Base-by-base conservation (phyloP, 345 rosid species). In the Murraya paniculata region DNA sequence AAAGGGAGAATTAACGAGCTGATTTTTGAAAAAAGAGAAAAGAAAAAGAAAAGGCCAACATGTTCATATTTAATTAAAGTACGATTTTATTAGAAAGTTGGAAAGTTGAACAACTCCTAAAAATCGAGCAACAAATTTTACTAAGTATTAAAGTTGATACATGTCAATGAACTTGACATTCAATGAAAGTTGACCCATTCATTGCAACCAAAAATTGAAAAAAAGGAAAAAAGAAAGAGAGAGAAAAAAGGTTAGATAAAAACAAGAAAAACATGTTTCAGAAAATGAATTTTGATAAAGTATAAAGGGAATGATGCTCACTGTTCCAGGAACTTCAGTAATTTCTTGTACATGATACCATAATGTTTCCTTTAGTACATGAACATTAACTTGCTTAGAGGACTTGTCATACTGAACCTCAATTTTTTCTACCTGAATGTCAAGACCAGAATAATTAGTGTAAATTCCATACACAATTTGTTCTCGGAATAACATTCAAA, bases 371-470 rank as follows among this genome's bases (percentile, higher is more conserved):
- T 93, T 93, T 64, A 95, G 87, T 39, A 77, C 78, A 85, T 93
- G 98, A 76, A 92, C 98, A 74, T 93, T 97, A 65, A 95, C 97
- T 93, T 90, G 99, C 85, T 93, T 95, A 53, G 97, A 90, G 70
- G 94, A 88, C 82, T 87, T 92, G 83, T 93, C 98, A 82, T 90
- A 92, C 70, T 85, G 83, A 48, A 91, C 95, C 69, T 92, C 97
- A 75, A 90, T 89, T 84, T 93, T 95, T 73, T 84, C 86, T 71
- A 92, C 94, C 99, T 95, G 88, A 59, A 81, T 74, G 36, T 10
- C 8, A 69, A 24, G 9, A 33, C 74, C 19, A 55, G 57, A 56
- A 45, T 41, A 4, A 59, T 58, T 21, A 39, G 67, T 57, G 66
- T 62, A 78, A 61, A 70, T 11, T 33, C 9, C 16, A 33, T 64